A percentile compares a stretch with the other conserved stretches of the same genome.
Conservation (phyloP, 331 rosid species). For the Dryas integrifolia region DNA sequence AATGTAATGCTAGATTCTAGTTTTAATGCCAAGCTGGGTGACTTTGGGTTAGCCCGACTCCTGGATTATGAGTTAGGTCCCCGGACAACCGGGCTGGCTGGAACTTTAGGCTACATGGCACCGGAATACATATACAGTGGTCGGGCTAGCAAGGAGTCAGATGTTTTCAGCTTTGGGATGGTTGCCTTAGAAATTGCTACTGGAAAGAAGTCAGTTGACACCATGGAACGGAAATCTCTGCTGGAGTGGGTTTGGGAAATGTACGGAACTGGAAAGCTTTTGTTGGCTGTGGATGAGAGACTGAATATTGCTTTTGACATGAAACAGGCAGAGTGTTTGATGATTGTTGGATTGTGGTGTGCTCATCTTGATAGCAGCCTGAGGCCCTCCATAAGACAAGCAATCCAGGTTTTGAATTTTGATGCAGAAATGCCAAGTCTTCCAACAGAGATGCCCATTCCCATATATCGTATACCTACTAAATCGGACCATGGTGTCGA, state of each 20-base stretch:
- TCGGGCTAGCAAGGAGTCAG: conserved; percentile 38
- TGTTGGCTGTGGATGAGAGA: conserved; percentile 34
- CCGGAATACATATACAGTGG: conserved; percentile 40
- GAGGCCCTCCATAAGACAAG: conserved; percentile 46
- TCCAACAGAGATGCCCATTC: conserved; percentile 37
- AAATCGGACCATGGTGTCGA: too few species aligned
- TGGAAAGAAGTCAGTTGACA: conserved; percentile 28
- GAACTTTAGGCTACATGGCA: conserved; percentile 46
- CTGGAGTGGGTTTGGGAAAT: conserved; percentile 51
- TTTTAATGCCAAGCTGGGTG: conserved; percentile 44
- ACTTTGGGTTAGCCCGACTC: conserved; percentile 42
- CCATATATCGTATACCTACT: conserved; percentile 2
- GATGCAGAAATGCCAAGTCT: conserved; percentile 35
- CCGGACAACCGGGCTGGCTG: conserved; percentile 33
- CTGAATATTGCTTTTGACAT: conserved; percentile 23
- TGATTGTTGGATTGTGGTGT: conserved; percentile 45
- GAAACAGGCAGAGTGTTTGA: conserved; percentile 35
- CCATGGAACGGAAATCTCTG: conserved; percentile 19
- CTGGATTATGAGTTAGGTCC: conserved; percentile 41
- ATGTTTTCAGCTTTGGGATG: conserved; percentile 47
- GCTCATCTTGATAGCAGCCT: conserved; percentile 35
- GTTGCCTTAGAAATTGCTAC: conserved; percentile 40
- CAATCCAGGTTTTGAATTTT: conserved; percentile 39
- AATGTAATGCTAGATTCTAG: conserved; percentile 44
- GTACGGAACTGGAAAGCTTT: conserved; percentile 35